A percentile compares a stretch with the other conserved stretches of the same genome.
phyloP scores from a whole-genome alignment of 352 stramenopile species.

The Pythium biforme region DNA sequence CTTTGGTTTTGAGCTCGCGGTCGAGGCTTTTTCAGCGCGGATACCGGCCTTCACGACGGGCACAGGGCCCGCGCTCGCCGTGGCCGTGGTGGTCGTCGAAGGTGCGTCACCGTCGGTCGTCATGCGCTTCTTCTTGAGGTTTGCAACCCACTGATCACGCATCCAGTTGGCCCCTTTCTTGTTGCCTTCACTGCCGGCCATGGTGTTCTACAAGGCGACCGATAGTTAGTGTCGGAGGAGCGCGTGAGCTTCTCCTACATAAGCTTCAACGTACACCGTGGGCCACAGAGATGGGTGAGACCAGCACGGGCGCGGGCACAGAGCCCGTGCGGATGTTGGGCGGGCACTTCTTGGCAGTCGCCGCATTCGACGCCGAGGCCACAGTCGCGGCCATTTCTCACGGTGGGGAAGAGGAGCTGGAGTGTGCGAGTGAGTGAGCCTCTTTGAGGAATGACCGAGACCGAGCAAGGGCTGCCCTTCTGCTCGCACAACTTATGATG shows the following conservation, averaged over 20 bases:
- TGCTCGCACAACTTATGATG: background rate
- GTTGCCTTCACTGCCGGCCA: conserved; percentile 33
- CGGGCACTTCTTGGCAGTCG: conserved; percentile 28
- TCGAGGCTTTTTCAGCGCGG: conserved; percentile 15
- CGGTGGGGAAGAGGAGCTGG: background rate
- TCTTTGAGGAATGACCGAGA: conserved; percentile 17
- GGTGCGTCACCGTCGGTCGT: conserved; percentile 5
- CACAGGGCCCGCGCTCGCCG: background rate
- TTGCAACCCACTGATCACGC: conserved; percentile 83
- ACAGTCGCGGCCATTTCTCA: conserved; percentile 9
- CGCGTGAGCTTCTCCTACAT: too few relatives aligned
- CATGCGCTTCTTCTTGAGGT: conserved; percentile 77
- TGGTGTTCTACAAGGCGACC: conserved; percentile 43
- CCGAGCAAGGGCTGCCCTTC: background rate
- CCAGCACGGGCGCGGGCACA: conserved; percentile 29
- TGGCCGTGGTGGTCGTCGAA: background rate
- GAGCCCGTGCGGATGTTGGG: conserved; percentile 29
- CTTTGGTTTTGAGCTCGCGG: conserved; percentile 6
- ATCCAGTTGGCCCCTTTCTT: conserved; percentile 58
- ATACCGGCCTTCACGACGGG: conserved; percentile 21
- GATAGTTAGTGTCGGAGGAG: too few relatives aligned
- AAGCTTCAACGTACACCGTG: conserved; percentile 28
- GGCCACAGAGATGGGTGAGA: conserved; percentile 35
- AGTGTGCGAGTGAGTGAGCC: conserved; percentile 3
- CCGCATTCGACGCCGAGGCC: background rate